phyloP scores from a whole-genome alignment of 306 rosid genomes.

The Cyamopsis tetragonoloba region DNA sequence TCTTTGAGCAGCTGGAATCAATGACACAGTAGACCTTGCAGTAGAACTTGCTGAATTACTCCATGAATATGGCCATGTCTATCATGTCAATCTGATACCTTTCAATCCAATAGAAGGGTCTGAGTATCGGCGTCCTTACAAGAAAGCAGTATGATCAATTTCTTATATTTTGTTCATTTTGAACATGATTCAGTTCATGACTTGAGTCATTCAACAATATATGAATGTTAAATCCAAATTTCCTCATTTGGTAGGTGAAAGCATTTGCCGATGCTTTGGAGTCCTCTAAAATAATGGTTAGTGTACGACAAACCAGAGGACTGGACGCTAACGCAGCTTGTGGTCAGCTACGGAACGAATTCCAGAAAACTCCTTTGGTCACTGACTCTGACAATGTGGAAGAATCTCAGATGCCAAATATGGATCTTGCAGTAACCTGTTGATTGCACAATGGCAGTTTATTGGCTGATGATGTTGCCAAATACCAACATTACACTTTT shows the following conservation, averaged over 20 bases:
- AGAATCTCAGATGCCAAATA: conserved; percentile 41
- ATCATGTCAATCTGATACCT: conserved; percentile 94
- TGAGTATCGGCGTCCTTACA: conserved; percentile 78
- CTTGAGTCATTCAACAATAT: neutral
- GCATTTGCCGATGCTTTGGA: conserved; percentile 81
- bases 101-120: conserved; percentile 95
- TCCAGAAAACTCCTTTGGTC: conserved; percentile 76
- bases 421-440: conserved; percentile 56
- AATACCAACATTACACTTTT: neutral
- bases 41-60: conserved; percentile 80
- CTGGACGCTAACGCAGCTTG: conserved; percentile 97
- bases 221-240: neutral
- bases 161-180: neutral
- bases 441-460: conserved; percentile 30
- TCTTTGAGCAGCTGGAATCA: conserved; percentile 81
- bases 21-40: conserved; percentile 80
- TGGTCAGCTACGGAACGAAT: conserved; percentile 89
- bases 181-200: conserved; percentile 12
- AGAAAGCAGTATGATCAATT: conserved; percentile 59
- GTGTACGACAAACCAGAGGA: conserved; percentile 88
- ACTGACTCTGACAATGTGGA: conserved; percentile 41
- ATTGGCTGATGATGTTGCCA: conserved; percentile 6
- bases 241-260: conserved; percentile 46
- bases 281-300: conserved; percentile 65
- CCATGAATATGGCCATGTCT: conserved; percentile 55